Percentiles rank a stretch among this genome's conserved stretches.
Evolutionary conservation across 768 basidiomycete species (phyloP).

Genomic region (Hypholoma fasciculare): DNA sequence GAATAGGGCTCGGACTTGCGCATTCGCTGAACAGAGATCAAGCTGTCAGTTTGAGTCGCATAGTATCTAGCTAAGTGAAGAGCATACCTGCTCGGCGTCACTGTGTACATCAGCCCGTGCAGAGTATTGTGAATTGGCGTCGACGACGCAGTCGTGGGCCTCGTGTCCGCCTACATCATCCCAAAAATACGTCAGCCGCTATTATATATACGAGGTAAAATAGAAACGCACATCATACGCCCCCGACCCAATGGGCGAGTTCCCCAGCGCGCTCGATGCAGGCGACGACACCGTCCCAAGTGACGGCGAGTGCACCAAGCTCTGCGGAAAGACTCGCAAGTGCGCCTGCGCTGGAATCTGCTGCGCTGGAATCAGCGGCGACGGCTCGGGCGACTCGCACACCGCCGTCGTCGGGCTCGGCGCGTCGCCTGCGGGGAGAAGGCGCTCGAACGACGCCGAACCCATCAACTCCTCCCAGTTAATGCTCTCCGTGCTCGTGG

Average conservation of each 20-base stretch:
- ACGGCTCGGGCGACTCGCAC: neutral
- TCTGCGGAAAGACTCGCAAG: neutral
- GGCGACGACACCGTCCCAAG: slow-evolving; percentile 21
- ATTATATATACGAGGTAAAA: neutral
- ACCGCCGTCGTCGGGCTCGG: slow-evolving; percentile 7
- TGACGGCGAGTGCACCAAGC: slow-evolving; percentile 12
- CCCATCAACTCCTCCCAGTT: slow-evolving; percentile 18
- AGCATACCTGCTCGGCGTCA: slow-evolving; percentile 26
- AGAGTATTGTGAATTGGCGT: slow-evolving; percentile 5
- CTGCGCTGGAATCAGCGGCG: neutral
- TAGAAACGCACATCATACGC: slow-evolving; percentile 11
- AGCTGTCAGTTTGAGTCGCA: neutral
- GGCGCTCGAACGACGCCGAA: neutral
- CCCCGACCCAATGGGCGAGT: slow-evolving; percentile 15
- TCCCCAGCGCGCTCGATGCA: slow-evolving; percentile 17
- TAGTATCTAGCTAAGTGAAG: neutral
- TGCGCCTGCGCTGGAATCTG: neutral
- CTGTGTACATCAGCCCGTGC: slow-evolving; percentile 13
- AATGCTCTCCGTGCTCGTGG: slow-evolving; percentile 5
- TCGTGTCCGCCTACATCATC: slow-evolving; percentile 18
- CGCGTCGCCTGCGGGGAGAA: slow-evolving; percentile 10
- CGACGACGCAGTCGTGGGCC: slow-evolving; percentile 24
- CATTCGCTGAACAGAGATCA: slow-evolving; percentile 14
- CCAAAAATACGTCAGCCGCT: neutral
- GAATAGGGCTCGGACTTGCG: slow-evolving; percentile 6